Evolutionary conservation across 106 monocot genomes (phyloP), one percentile per base, ranked within the genome.

Genomic region (Phalaenopsis aphrodite): DNA sequence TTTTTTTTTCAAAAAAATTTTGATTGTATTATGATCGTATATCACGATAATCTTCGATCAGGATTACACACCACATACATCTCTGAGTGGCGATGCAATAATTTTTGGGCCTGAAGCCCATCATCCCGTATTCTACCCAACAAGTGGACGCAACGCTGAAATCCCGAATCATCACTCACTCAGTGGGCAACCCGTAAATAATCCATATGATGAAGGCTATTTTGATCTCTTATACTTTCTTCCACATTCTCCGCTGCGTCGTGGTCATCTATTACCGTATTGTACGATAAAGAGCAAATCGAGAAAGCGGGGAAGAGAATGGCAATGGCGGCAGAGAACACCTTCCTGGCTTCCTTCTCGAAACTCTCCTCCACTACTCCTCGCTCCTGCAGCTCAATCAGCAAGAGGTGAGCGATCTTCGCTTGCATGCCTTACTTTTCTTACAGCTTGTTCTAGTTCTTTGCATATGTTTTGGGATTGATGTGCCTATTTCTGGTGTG

Each of bases 331-430:
- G 81, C 76, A 37, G 92, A 90, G 49, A 81, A 41, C 55, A 18
- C 83, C 74, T 85, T 83, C 67, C 77, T 81, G 80, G 84, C 81
- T 73, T 79, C 82, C n/a, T 65, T 76, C 23, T 18, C 78, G 47
- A 86, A 86, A 78, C 83, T 85, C 78, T 72, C 88, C 73, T 79
- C 87, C 30, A 76, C 82, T 41, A 88, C 94, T 18, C 87, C 92
- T 47, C 85, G 86, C 64, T 88, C 88, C 84, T 86, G 82, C 79
- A 92, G 78, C 69, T 81, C 92, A 11, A 85, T 84, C 78, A 88
- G 87, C 80, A 90, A 83, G 79, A 92, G 92, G 94, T 92, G 69
- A 69, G 11, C 3, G 3, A 69, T 9, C 37, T 69, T 66, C 8
- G 19, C 38, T 37, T 14, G 52, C 48, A 12, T 52, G 12, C 38